Evolutionary conservation across 2,329 filamentous ascomycete species (phyloP).

Genomic region (Fusarium humuli): DNA sequence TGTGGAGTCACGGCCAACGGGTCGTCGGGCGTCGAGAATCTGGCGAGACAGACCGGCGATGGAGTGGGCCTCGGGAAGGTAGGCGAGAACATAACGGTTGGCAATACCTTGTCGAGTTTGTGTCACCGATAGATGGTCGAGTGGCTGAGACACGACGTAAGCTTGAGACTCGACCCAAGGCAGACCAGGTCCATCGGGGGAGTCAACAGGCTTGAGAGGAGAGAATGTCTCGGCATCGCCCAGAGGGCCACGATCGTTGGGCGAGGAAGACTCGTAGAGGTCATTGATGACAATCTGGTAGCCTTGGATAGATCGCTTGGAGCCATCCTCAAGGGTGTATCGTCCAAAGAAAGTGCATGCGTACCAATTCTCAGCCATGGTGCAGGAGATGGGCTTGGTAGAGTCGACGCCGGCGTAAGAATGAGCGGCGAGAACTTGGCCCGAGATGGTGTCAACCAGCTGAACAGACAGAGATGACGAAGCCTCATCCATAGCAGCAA

Average conservation of each 20-base stretch:
- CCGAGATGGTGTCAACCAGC: slow-evolving; percentile 87
- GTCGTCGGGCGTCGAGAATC: slow-evolving; percentile 86
- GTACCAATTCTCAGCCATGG: slow-evolving; percentile 95
- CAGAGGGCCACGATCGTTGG: slow-evolving; percentile 87
- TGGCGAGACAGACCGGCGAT: slow-evolving; percentile 83
- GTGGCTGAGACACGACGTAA: slow-evolving; percentile 82
- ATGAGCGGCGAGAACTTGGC: slow-evolving; percentile 78
- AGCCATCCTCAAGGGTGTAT: slow-evolving; percentile 67
- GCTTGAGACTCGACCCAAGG: slow-evolving; percentile 84
- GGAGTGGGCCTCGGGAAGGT: slow-evolving; percentile 77
- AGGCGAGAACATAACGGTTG: slow-evolving; percentile 82
- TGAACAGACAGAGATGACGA: slow-evolving; percentile 75
- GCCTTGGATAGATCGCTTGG: slow-evolving; percentile 74
- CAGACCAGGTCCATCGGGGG: slow-evolving; percentile 65
- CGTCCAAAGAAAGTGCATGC: slow-evolving; percentile 81
- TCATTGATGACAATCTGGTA: slow-evolving; percentile 89
- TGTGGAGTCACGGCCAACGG: slow-evolving; percentile 85
- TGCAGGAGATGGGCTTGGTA: slow-evolving; percentile 77
- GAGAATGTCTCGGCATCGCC: slow-evolving; percentile 79
- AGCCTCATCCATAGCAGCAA: slow-evolving; percentile 74
- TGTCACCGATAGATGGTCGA: slow-evolving; percentile 83
- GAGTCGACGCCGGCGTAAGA: slow-evolving; percentile 80
- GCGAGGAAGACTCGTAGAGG: slow-evolving; percentile 85
- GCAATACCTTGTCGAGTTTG: slow-evolving; percentile 94
- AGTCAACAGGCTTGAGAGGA: slow-evolving; percentile 74